Conservation (phyloP, 2,329 filamentous ascomycete genomes). For the Colletotrichum siamense region DNA sequence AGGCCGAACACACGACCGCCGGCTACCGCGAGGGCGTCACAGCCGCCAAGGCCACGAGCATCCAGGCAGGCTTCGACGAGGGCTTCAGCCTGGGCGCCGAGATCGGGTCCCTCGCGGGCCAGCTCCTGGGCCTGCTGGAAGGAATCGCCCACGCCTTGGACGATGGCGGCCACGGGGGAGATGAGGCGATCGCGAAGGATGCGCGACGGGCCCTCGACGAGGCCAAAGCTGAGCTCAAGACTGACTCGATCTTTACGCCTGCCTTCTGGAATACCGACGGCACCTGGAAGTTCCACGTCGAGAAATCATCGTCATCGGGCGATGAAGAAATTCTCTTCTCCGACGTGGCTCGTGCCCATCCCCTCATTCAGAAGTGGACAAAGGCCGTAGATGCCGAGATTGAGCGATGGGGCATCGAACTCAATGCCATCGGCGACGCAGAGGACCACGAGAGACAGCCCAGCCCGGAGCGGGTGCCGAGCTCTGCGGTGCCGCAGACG, state of each 20-base stretch:
- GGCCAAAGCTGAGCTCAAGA: constrained; percentile 65
- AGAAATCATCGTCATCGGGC: constrained; percentile 29
- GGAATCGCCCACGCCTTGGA: constrained; percentile 63
- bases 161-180: constrained; percentile 12
- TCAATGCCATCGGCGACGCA: constrained; percentile 30
- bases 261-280: constrained; percentile 75
- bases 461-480: constrained; percentile 29
- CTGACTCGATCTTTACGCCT: constrained; percentile 66
- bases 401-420: constrained; percentile 37
- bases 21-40: constrained; percentile 92
- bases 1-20: constrained; percentile 78
- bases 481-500: constrained; percentile 26
- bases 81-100: constrained; percentile 86
- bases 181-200: constrained; percentile 20
- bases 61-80: constrained; percentile 91
- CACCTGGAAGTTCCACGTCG: constrained; percentile 70
- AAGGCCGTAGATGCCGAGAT: constrained; percentile 34
- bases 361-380: constrained; percentile 69
- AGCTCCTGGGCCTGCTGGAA: constrained; percentile 78
- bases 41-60: constrained; percentile 73
- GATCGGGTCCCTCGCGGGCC: constrained; percentile 76
- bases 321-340: constrained; percentile 56
- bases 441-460: constrained; percentile 34
- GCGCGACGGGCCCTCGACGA: constrained; percentile 40
- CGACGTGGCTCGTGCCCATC: constrained; percentile 72